A percentile compares a stretch with the other conserved stretches of the same genome.
Conservation (phyloP, 2,329 filamentous ascomycete species). For the Calonectria fujianensis region DNA sequence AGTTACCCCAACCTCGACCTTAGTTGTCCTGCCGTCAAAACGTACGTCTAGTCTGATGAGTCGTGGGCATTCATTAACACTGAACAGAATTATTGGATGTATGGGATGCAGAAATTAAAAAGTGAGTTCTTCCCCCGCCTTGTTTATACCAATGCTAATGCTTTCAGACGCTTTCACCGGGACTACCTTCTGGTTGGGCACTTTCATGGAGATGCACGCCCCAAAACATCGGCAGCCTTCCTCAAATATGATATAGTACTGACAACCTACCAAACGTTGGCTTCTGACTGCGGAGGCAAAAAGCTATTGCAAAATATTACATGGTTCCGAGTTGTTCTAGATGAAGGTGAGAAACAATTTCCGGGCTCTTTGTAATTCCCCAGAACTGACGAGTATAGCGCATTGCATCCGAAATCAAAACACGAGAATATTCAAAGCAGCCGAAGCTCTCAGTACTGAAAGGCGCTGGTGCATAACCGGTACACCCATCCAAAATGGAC, state of each 20-base stretch:
- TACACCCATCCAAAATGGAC: constrained; percentile 2
- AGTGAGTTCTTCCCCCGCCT: background rate
- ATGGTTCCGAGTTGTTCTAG: constrained; percentile 14
- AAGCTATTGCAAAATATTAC: background rate
- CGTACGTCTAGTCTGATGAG: background rate
- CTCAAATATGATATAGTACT: background rate
- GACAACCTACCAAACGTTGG: constrained; percentile 5
- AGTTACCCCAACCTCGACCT: background rate
- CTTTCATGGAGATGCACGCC: constrained; percentile 17
- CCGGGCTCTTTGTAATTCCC: background rate
- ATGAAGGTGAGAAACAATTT: constrained; percentile 4
- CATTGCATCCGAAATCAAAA: constrained; percentile 19
- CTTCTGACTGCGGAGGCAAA: background rate
- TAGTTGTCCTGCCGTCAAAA: background rate
- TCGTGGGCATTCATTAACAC: background rate
- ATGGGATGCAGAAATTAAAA: constrained; percentile 12
- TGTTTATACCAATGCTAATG: background rate
- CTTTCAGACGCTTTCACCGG: background rate
- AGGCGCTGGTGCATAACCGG: constrained; percentile 7
- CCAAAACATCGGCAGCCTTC: background rate
- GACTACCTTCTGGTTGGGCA: background rate
- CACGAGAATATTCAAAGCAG: constrained; percentile 9
- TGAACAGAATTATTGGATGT: constrained; percentile 1
- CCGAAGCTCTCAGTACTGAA: background rate
- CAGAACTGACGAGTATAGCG: background rate